Evolutionary conservation across 345 rosid genomes (phyloP), one percentile per base, ranked within the genome.

Genomic region (Pistacia vera): DNA sequence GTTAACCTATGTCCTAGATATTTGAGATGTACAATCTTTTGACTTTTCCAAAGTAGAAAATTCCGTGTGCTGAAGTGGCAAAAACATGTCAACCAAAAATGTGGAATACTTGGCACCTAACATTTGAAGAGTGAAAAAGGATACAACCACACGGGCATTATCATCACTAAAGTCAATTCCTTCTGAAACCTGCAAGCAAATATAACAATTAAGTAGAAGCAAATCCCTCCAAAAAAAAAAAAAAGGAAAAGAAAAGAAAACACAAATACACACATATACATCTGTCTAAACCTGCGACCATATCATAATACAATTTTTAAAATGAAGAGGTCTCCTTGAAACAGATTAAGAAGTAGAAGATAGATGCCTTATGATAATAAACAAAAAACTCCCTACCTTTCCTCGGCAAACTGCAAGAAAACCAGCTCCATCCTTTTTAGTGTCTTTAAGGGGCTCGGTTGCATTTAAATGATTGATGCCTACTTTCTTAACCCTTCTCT

Each of bases 81-180:
- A 14, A 54, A 54, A 16, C 25, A 54, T 14, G 7, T 6, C 0
- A 41, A 44, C 3, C 16, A 4, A 71, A 59, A 44, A 59, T 5
- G 12, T 4, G 10, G 35, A 59, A 57, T 13, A 41, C 36, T 59
- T 22, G 69, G 14, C 71, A 66, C 59, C 44, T 49, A 70, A 35
- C 79, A 44, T 74, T 73, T 36, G 52, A 77, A 74, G 33, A 60
- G 61, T 18, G 41, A 77, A 72, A 66, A 87, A 92, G 97, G 97
- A 96, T 96, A 96, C 98, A 79, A 93, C 99, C 11, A 88, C 97
- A 72, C 99, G 91, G 79, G 99, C 99, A 78, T 96, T 90, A 77
- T 96, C 93, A 83, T 96, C 98, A 78, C 93, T 84, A 83, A 96
- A 96, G 86, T 96, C 98, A 68, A 96, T 90, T 74, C 99, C 99